Conservation (phyloP, 306 rosid genomes). For the Quercus robur region DNA sequence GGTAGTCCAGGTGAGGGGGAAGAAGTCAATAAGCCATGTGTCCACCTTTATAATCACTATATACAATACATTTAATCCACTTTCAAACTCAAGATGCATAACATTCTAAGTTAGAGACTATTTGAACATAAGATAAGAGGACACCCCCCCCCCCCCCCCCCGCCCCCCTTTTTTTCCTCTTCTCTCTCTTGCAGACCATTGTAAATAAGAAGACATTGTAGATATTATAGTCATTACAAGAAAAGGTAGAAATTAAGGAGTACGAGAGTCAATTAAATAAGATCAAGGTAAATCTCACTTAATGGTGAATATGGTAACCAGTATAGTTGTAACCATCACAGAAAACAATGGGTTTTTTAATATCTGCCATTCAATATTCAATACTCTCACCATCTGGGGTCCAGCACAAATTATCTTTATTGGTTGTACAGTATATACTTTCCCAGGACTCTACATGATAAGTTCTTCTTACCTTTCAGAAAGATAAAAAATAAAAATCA, state of each 20-base stretch:
- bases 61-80: not conserved
- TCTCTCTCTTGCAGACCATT: not conserved
- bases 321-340: not conserved
- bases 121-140: not conserved
- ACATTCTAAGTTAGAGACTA: not conserved
- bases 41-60: not conserved
- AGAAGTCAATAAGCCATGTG: not conserved
- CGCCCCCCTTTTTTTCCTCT: too few relatives aligned
- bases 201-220: not conserved
- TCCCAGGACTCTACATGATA: not conserved
- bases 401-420: not conserved
- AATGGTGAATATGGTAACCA: not conserved
- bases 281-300: not conserved
- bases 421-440: not conserved
- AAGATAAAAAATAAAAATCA: not conserved
- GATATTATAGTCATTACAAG: not conserved
- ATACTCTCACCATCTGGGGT: not conserved
- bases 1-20: not conserved
- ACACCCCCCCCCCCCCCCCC: too few relatives aligned
- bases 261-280: not conserved
- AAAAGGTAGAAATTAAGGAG: not conserved
- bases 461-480: not conserved
- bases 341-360: not conserved
- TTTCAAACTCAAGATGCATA: not conserved
- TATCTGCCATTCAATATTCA: not conserved